Evolutionary conservation across 2,329 filamentous ascomycete species (phyloP).

Genomic region (Chaetomiaceae sp.): DNA sequence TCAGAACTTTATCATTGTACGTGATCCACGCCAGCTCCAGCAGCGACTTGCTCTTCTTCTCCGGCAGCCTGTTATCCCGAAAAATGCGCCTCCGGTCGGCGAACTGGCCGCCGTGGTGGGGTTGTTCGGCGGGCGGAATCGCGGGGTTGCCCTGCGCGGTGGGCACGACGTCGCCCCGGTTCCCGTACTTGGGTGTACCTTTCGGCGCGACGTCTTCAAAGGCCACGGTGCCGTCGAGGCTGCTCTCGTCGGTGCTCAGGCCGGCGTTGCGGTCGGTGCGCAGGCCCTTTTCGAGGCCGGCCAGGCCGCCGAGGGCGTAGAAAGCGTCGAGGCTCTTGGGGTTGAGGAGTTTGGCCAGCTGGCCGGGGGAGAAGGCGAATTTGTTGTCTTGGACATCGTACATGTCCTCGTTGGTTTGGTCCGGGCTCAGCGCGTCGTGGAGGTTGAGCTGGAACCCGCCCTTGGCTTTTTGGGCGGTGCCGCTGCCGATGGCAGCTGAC

Average conservation of each 20-base stretch:
- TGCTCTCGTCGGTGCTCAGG: constrained; percentile 64
- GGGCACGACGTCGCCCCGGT: constrained; percentile 32
- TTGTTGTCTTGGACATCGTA: constrained; percentile 64
- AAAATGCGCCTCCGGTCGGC: constrained; percentile 55
- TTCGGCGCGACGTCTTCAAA: constrained; percentile 59
- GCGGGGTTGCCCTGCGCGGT: constrained; percentile 22
- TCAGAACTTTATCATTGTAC: constrained; percentile 65
- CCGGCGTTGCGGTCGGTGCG: constrained; percentile 61
- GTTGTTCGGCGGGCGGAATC: not conserved
- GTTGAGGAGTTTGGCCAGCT: constrained; percentile 71
- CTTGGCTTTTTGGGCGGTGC: constrained; percentile 1
- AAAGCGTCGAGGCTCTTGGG: constrained; percentile 74
- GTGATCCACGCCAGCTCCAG: constrained; percentile 61
- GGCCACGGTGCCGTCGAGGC: constrained; percentile 57
- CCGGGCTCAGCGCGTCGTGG: constrained; percentile 60
- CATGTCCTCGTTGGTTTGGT: constrained; percentile 66
- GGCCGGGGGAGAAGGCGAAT: constrained; percentile 70
- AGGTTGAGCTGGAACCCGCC: constrained; percentile 22
- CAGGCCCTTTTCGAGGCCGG: constrained; percentile 69
- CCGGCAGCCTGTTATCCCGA: constrained; percentile 56
- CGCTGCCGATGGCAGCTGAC: not conserved
- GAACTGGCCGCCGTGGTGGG: constrained; percentile 23
- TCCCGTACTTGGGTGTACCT: constrained; percentile 34
- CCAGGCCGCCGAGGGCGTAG: constrained; percentile 67
- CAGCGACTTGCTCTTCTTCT: constrained; percentile 59